A percentile compares a stretch with the other conserved stretches of the same genome.
phyloP scores from a whole-genome alignment of 352 stramenopile genomes.

The Pilasporangium apinafurcum region DNA sequence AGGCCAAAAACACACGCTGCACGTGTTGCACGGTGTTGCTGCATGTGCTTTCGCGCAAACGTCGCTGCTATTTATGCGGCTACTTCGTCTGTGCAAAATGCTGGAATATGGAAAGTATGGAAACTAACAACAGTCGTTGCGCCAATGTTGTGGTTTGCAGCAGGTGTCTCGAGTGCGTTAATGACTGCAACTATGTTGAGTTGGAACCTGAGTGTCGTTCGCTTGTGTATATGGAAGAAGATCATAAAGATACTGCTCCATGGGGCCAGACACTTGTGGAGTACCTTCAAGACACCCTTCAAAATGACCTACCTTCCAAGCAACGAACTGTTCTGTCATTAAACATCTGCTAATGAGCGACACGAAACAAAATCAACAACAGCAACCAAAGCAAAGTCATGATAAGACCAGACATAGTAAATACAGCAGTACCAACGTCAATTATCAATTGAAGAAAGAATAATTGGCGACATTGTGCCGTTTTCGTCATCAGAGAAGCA shows the following conservation, averaged over 20 bases:
- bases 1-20: slow-evolving; percentile 29
- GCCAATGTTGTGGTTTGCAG: slow-evolving; percentile 25
- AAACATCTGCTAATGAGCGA: too few species aligned
- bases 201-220: slow-evolving; percentile 9
- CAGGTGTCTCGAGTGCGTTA: slow-evolving; percentile 35
- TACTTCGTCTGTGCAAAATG: slow-evolving; percentile 44
- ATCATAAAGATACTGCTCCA: background rate
- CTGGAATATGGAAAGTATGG: slow-evolving; percentile 24
- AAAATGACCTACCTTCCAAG: slow-evolving; percentile 12
- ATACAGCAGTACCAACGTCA: slow-evolving; percentile 18
- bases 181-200: slow-evolving; percentile 28
- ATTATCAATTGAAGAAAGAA: slow-evolving; percentile 26
- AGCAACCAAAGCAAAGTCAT: too few species aligned
- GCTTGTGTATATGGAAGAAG: background rate
- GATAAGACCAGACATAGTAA: slow-evolving; percentile 11
- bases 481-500: too few species aligned
- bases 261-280: background rate
- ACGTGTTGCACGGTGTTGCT: slow-evolving; percentile 29
- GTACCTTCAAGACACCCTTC: slow-evolving; percentile 13
- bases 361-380: too few species aligned
- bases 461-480: background rate
- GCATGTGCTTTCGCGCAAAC: slow-evolving; percentile 17
- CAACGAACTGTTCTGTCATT: too few species aligned
- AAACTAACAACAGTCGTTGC: slow-evolving; percentile 27
- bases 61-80: slow-evolving; percentile 40